Base-by-base conservation (phyloP, 2,329 filamentous ascomycete species). In the Colletotrichum sp. region DNA sequence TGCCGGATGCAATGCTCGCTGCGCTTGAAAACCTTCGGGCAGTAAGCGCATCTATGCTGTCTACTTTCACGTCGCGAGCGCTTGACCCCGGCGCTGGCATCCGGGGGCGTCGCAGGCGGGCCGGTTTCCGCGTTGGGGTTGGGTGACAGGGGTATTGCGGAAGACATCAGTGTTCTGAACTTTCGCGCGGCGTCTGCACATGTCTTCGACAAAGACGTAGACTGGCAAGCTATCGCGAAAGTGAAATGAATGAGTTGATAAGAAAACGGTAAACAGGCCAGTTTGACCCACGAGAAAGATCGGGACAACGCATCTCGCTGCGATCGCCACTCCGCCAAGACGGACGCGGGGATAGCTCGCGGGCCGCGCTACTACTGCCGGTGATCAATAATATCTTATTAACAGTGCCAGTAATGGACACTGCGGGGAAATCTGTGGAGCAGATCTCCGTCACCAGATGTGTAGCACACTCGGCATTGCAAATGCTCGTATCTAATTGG, bases 351-450 rank as follows among this genome's bases (percentile, higher is more conserved):
- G 64, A 52, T 21, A n/a, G 64, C 36, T n/a, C 36, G 39, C 64
- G 28, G 70, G 30, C 55, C 36, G 64, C 34, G 21, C 28, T 26
- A 21, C 52, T 21, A 13, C 32, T n/a, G 52, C 64, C 18, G 67
- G 26, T 69, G 55, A 72, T 62, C 64, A 72, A 39, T 72, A 69
- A 69, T 65, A 34, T 21, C 68, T 72, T 62, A 72, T 69, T n/a
- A 44, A 72, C 34, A 34, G 63, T 65, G 8, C 5, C 36, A 30
- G 15, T 16, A 26, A 21, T n/a, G n/a, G 71, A 13, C 15, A 32
- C 16, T 34, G 44, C 18, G 44, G 65, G 65, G 28, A 62, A 44
- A 69, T 24, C 13, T 62, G 57, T 69, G 71, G 71, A 68, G 39
- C 18, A 60, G 44, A 55, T 55, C 18, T 28, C 30, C n/a, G 26